Percentiles rank a stretch among this genome's conserved stretches.
Evolutionary conservation across 306 rosid species (phyloP).

Genomic region (Sophora flavescens): DNA sequence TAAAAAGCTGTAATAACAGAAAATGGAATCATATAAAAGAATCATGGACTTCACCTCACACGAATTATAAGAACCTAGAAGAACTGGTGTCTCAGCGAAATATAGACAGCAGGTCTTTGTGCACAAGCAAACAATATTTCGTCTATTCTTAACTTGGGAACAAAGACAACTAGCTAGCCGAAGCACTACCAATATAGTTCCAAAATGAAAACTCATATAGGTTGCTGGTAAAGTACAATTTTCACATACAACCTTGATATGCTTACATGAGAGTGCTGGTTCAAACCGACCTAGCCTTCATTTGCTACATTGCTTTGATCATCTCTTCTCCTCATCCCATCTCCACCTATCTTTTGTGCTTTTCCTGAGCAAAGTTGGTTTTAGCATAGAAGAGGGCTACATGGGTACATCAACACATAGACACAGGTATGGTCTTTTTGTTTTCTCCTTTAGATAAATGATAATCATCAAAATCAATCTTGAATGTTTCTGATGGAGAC

Average conservation of each 20-base stretch:
- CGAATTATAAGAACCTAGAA: neutral
- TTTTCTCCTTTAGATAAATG: neutral
- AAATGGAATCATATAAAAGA: neutral
- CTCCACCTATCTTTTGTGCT: no score
- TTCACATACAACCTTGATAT: slow-evolving; percentile 9
- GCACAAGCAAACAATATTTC: slow-evolving; percentile 10
- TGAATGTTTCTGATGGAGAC: slow-evolving; percentile 4
- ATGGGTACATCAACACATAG: slow-evolving; percentile 39
- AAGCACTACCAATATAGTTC: slow-evolving; percentile 13
- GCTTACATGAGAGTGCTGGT: slow-evolving; percentile 14
- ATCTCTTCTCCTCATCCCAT: neutral
- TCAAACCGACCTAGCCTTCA: slow-evolving; percentile 11
- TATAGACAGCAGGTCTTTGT: neutral
- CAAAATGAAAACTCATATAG: neutral
- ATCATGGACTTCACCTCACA: neutral
- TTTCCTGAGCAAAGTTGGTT: neutral
- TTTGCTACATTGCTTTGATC: neutral
- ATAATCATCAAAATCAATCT: neutral
- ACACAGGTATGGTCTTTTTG: slow-evolving; percentile 18
- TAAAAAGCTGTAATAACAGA: neutral
- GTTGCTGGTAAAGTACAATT: slow-evolving; percentile 2
- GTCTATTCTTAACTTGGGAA: neutral
- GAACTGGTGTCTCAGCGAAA: slow-evolving; percentile 13
- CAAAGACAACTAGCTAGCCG: slow-evolving; percentile 12
- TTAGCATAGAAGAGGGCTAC: neutral